These are phyloP conservation scores for Grifola frondosa DNA, from an alignment of 1,284 basidiomycete species.

Conservation along the genomic window DNA sequence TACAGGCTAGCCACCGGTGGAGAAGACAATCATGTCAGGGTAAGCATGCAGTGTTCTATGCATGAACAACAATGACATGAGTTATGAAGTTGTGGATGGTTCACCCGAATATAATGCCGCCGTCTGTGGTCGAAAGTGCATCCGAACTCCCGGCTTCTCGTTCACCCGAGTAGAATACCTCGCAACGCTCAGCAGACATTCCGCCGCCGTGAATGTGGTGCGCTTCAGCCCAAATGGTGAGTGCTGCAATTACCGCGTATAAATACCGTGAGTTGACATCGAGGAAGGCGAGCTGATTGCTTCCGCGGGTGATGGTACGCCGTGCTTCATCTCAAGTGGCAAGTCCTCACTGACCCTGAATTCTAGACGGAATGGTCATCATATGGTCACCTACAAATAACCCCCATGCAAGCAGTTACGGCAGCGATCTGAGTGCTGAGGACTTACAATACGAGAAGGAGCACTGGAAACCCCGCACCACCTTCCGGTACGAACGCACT, in stretches of 20 bases:
- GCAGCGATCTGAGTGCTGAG: conserved; percentile 70
- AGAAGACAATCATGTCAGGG: conserved; percentile 95
- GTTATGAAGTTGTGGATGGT: conserved; percentile 84
- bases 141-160: conserved; percentile 49
- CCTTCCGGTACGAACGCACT: conserved; percentile 77
- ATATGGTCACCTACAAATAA: conserved; percentile 88
- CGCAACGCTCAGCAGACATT: conserved; percentile 90
- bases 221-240: conserved; percentile 92
- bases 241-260: too few relatives aligned
- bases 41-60: conserved; percentile 43
- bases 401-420: conserved; percentile 72
- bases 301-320: conserved; percentile 90
- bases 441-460: conserved; percentile 91
- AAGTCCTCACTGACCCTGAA: conserved; percentile 9
- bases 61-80: neutral
- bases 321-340: conserved; percentile 4
- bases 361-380: conserved; percentile 91
- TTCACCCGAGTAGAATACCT: conserved; percentile 94
- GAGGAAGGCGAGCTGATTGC: conserved; percentile 86
- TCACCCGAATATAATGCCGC: conserved; percentile 82
- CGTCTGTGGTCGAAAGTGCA: conserved; percentile 56
- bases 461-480: conserved; percentile 90
- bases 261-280: too few relatives aligned
- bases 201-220: conserved; percentile 95
- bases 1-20: conserved; percentile 95